Base-by-base conservation (phyloP, 2,329 filamentous ascomycete genomes). In the Phaeophleospora eucalypticola region DNA sequence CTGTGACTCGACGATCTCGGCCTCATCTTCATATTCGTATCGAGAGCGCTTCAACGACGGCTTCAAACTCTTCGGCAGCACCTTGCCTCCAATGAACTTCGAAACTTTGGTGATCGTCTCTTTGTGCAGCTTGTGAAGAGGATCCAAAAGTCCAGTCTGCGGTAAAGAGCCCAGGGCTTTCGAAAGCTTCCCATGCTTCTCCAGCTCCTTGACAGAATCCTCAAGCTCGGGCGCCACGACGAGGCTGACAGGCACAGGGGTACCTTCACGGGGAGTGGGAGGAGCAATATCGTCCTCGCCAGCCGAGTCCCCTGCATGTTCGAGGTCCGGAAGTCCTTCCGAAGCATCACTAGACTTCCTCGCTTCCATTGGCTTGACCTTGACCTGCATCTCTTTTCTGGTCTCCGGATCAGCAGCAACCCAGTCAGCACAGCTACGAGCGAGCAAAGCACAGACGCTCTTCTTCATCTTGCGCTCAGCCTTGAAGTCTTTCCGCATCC, bases 401-500 rank as follows among this genome's bases (percentile, higher is more conserved):
- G 85, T 80, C 54, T 86, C 82, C 3, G 75, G 68, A 29, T 74
- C 76, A 32, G 84, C 79, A 17, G 78, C 76, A 32, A 89, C 78
- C 80, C 88, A 98, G 57, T 91, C 84, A 0, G 85, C 87, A 66
- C 91, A 97, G 59, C 85, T 87, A 59, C 83, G 75, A 1, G 89
- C 93, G 49, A 95, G 75, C 47, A 84, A 89, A 48, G 84, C 84
- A 4, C 90, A 90, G 29, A 85, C 79, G 2, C 86, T 80, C 62
- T 82, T 83, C 70, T 96, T 97, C 89, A 90, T 95, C 65, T 95
- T 95, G 34, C 89, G 77, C 66, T 97, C 93, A 68, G 96, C 88
- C 42, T 86, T 80, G 62, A 96, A 97, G 68, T 98, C 93, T 1
- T 89, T 96, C 41, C 90, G 82, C 88, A 98, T 94, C 91, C 91